These are phyloP conservation scores for Lachancea nothofagi DNA, from an alignment of 805 yeast genomes.

Conservation along the genomic window DNA sequence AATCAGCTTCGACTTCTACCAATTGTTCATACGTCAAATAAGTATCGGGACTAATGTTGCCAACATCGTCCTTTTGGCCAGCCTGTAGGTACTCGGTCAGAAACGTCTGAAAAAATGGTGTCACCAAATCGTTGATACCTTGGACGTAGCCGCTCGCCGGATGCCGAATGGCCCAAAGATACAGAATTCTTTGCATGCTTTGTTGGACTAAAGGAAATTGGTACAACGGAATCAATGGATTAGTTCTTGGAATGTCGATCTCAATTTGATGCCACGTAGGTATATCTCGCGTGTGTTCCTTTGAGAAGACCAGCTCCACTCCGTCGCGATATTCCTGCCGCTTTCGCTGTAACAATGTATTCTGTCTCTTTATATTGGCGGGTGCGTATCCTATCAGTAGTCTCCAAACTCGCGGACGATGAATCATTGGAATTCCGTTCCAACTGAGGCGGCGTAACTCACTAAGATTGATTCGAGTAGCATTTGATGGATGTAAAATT, in stretches of 20 bases:
- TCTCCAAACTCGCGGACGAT: constrained; percentile 87
- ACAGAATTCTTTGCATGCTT: constrained; percentile 73
- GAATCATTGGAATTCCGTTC: constrained; percentile 85
- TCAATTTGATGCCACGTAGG: constrained; percentile 92
- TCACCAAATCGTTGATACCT: constrained; percentile 90
- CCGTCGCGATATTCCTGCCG: constrained; percentile 83
- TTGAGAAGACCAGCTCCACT: constrained; percentile 52
- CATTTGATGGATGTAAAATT: constrained; percentile 45
- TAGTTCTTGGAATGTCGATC: constrained; percentile 91
- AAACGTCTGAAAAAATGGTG: constrained; percentile 89
- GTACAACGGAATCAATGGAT: constrained; percentile 76
- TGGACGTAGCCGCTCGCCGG: constrained; percentile 98
- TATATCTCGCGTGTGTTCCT: constrained; percentile 55
- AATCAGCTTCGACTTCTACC: constrained; percentile 82
- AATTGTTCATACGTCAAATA: constrained; percentile 54
- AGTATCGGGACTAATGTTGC: constrained; percentile 54
- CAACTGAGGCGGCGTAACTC: constrained; percentile 78
- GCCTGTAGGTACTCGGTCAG: constrained; percentile 54
- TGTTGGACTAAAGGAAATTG: constrained; percentile 64
- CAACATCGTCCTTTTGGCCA: constrained; percentile 43
- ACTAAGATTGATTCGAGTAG: constrained; percentile 53
- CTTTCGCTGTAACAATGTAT: constrained; percentile 63
- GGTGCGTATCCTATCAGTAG: constrained; percentile 85
- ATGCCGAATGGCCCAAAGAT: constrained; percentile 93
- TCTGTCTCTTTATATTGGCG: constrained; percentile 72